Percentiles rank a stretch among this genome's conserved stretches.
These are phyloP conservation scores for Acer saccharum DNA, from an alignment of 345 rosid species.

Conservation along the genomic window DNA sequence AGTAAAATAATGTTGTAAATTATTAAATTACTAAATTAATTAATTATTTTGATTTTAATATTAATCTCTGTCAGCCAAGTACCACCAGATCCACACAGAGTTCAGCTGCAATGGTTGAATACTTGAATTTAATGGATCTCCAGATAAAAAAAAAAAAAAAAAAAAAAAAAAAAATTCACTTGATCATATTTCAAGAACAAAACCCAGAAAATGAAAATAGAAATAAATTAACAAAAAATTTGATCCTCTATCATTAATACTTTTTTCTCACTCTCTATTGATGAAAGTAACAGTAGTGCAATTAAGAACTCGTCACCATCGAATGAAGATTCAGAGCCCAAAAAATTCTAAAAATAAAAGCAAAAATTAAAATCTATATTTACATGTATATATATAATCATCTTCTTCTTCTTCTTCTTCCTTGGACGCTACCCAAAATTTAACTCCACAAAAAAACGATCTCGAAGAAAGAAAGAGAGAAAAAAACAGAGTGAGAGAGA, in stretches of 20 bases:
- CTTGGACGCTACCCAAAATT: constrained; percentile 28
- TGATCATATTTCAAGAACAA: neutral
- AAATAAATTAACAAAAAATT: neutral
- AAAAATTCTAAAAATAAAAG: constrained; percentile 20
- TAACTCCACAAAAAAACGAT: constrained; percentile 15
- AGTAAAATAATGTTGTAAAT: neutral
- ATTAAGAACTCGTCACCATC: constrained; percentile 23
- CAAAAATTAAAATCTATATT: constrained; percentile 33
- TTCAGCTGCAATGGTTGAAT: constrained; percentile 49
- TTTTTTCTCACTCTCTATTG: constrained; percentile 16
- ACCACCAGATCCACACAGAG: constrained; percentile 52
- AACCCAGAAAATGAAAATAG: too few species aligned
- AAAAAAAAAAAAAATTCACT: neutral
- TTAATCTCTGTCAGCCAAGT: constrained; percentile 34
- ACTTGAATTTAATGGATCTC: constrained; percentile 35
- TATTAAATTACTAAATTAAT: neutral
- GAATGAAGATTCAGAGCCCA: constrained; percentile 26
- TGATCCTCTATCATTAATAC: constrained; percentile 14
- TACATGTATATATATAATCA: constrained; percentile 42
- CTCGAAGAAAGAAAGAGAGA: constrained; percentile 27
- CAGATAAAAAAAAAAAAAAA: neutral
- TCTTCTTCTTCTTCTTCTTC: constrained; percentile 26
- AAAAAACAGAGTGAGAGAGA: neutral
- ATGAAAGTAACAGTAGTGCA: constrained; percentile 6
- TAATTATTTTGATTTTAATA: constrained; percentile 24